These are phyloP conservation scores for Fomitopsis betulina DNA, from an alignment of 1,284 basidiomycete species.

Conservation along the genomic window DNA sequence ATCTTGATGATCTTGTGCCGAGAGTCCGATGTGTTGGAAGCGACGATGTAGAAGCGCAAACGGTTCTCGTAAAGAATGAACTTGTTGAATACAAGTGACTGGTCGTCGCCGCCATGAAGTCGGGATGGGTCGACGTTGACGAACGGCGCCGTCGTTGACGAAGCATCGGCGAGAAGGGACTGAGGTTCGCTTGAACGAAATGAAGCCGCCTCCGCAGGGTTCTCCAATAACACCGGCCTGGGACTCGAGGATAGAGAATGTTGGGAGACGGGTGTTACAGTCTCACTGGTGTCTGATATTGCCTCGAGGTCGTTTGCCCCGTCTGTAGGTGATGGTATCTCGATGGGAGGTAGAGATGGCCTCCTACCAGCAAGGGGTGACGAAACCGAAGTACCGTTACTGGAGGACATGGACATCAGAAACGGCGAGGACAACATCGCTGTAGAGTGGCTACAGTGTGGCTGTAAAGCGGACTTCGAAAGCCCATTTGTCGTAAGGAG, in stretches of 20 bases:
- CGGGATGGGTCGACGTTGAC: conserved; percentile 5
- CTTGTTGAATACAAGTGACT: conserved; percentile 64
- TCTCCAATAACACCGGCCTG: conserved; percentile 3
- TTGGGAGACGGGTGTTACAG: conserved; percentile 20
- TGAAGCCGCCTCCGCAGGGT: conserved; percentile 7
- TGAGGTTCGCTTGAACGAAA: conserved; percentile 13
- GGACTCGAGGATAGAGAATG: conserved; percentile 13
- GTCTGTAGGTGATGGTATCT: background rate
- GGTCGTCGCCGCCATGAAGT: conserved; percentile 14
- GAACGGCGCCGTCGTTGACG: conserved; percentile 2
- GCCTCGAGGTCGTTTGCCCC: background rate
- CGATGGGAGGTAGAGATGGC: background rate
- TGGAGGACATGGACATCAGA: no score
- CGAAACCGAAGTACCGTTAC: background rate
- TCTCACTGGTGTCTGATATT: conserved; percentile 19
- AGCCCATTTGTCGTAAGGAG: no score
- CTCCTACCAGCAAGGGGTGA: background rate
- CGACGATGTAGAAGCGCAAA: conserved; percentile 84
- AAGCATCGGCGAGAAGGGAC: conserved; percentile 7
- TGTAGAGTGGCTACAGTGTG: no score
- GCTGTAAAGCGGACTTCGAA: no score
- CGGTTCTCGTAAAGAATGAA: conserved; percentile 91
- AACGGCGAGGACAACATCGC: no score
- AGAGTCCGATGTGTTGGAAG: conserved; percentile 79
- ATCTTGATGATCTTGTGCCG: conserved; percentile 90